Conservation (phyloP, 2,329 filamentous ascomycete species). For the Paraphoma sp. region DNA sequence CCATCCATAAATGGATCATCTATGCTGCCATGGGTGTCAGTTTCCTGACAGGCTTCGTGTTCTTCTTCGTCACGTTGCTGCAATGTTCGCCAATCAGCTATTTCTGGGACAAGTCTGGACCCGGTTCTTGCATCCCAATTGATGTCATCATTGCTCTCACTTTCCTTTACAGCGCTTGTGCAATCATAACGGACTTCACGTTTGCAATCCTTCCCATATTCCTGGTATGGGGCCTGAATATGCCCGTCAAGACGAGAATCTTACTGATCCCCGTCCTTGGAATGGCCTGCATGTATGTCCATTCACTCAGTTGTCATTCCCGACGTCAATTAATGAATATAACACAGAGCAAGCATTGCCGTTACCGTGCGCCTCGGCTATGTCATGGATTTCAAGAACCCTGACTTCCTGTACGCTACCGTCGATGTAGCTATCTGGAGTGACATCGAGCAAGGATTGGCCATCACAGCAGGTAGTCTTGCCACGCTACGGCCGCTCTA, state of each 20-base stretch:
- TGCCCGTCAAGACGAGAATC: slow-evolving; percentile 56
- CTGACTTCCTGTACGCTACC: slow-evolving; percentile 46
- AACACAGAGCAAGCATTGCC: slow-evolving; percentile 39
- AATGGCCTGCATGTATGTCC: slow-evolving; percentile 58
- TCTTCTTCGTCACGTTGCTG: slow-evolving; percentile 57
- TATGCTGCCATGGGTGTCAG: slow-evolving; percentile 44
- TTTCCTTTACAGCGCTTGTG: slow-evolving; percentile 56
- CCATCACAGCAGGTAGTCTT: slow-evolving; percentile 44
- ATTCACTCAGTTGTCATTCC: background rate
- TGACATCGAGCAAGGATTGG: slow-evolving; percentile 46
- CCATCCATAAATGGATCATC: slow-evolving; percentile 45
- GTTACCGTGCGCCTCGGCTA: slow-evolving; percentile 44
- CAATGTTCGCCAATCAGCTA: slow-evolving; percentile 58
- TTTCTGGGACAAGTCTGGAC: slow-evolving; percentile 55
- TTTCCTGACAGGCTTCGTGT: slow-evolving; percentile 46
- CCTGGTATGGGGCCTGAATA: slow-evolving; percentile 60
- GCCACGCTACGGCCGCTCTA: slow-evolving; percentile 47
- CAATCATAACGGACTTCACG: slow-evolving; percentile 56
- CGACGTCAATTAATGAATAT: slow-evolving; percentile 1
- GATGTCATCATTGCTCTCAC: slow-evolving; percentile 52
- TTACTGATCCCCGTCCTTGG: slow-evolving; percentile 57
- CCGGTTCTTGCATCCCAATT: slow-evolving; percentile 51
- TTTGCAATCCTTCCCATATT: slow-evolving; percentile 59
- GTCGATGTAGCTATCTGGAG: slow-evolving; percentile 48
- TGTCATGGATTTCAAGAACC: slow-evolving; percentile 42